Conservation (phyloP, 2,329 filamentous ascomycete species). For the Fusarium subtropicale region DNA sequence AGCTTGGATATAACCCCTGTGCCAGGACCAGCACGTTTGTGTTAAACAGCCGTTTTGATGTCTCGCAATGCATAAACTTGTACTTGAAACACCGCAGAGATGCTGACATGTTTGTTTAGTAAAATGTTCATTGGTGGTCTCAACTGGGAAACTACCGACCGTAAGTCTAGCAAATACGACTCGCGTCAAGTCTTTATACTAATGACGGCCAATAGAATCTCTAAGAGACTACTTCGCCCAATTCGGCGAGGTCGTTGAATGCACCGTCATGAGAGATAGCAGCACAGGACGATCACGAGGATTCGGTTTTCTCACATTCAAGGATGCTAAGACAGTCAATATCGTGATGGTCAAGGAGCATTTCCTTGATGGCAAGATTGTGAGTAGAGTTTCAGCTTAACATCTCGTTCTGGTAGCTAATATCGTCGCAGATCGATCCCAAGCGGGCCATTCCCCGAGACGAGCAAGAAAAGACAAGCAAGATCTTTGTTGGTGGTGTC, state of each 20-base stretch:
- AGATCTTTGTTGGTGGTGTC: constrained; percentile 98
- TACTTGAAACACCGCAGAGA: constrained; percentile 1
- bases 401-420: constrained; percentile 37
- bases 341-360: constrained; percentile 99
- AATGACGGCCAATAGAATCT: constrained; percentile 73
- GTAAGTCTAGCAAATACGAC: constrained; percentile 67
- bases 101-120: constrained; percentile 61
- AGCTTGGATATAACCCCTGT: constrained; percentile 27
- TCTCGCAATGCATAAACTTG: constrained; percentile 15
- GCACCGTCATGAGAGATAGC: constrained; percentile 99
- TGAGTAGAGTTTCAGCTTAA: constrained; percentile 61
- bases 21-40: constrained; percentile 18
- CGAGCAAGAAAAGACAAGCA: constrained; percentile 97
- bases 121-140: constrained; percentile 99
- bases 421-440: constrained; percentile 81
- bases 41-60: constrained; percentile 13
- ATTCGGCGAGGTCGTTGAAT: constrained; percentile 96
- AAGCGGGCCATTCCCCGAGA: constrained; percentile 97
- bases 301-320: constrained; percentile 98
- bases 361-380: constrained; percentile 97
- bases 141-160: constrained; percentile 99
- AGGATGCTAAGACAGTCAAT: constrained; percentile 96
- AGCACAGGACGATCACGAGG: constrained; percentile 92
- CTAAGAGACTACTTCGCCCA: constrained; percentile 97
- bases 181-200: constrained; percentile 8